These are phyloP conservation scores for Suhomyces xylopsoci DNA, from an alignment of 805 yeast species.

Conservation along the genomic window DNA sequence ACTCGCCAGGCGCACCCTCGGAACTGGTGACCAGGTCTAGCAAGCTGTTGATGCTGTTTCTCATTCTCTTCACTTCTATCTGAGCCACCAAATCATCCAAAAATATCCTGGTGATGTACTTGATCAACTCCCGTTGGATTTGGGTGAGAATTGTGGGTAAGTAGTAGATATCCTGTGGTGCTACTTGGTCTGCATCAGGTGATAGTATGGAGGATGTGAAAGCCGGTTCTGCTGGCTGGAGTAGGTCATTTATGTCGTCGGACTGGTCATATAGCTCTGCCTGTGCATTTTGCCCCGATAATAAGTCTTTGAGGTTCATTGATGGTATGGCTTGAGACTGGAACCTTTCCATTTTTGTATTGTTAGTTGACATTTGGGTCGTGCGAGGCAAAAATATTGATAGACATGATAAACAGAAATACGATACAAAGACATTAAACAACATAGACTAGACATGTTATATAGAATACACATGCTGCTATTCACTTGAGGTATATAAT, in stretches of 20 bases:
- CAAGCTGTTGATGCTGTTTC: slow-evolving; percentile 38
- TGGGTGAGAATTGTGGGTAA: slow-evolving; percentile 34
- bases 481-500: no score
- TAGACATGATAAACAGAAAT: no score
- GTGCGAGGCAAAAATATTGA: not conserved
- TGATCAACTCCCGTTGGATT: slow-evolving; percentile 35
- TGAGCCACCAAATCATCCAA: slow-evolving; percentile 23
- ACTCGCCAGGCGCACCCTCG: not conserved
- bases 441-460: no score
- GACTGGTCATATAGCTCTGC: slow-evolving; percentile 14
- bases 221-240: slow-evolving; percentile 1
- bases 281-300: slow-evolving; percentile 30
- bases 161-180: slow-evolving; percentile 23
- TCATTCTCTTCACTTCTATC: slow-evolving; percentile 17
- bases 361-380: not conserved
- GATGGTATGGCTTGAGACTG: not conserved
- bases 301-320: slow-evolving; percentile 42
- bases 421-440: no score
- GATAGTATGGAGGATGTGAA: slow-evolving; percentile 4
- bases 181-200: not conserved
- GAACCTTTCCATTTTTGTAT: not conserved
- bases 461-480: no score
- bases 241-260: slow-evolving; percentile 6
- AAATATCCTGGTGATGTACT: slow-evolving; percentile 30
- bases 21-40: slow-evolving; percentile 16